Conservation (phyloP, 2,329 filamentous ascomycete genomes). For the Ascochyta lentis region DNA sequence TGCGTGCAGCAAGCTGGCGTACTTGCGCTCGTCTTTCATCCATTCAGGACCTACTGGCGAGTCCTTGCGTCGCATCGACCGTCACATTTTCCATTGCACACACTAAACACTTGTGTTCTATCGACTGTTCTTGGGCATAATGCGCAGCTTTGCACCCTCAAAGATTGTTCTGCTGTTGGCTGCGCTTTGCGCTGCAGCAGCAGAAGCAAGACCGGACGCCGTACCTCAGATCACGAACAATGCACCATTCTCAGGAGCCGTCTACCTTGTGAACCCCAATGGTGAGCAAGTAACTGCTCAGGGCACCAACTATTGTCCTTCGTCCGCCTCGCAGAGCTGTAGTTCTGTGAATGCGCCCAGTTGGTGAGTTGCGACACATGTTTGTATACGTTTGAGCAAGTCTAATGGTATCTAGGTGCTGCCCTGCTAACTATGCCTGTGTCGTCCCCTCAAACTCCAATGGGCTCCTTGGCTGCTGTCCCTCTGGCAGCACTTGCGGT, state of each 20-base stretch:
- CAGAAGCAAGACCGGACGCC: conserved; percentile 37
- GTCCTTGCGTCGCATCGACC: background rate
- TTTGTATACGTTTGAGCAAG: background rate
- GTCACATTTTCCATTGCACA: no score
- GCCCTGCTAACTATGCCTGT: conserved; percentile 45
- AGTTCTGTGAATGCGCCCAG: conserved; percentile 50
- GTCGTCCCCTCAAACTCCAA: conserved; percentile 39
- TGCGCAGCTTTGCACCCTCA: conserved; percentile 5
- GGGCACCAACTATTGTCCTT: conserved; percentile 43
- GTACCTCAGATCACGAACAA: conserved; percentile 44
- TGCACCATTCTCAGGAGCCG: conserved; percentile 49
- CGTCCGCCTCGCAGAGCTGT: conserved; percentile 50
- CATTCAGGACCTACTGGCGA: background rate
- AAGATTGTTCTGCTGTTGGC: background rate
- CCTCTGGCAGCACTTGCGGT: conserved; percentile 42
- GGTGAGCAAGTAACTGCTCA: conserved; percentile 45
- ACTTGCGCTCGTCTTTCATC: background rate
- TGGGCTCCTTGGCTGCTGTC: conserved; percentile 49
- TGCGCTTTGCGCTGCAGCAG: conserved; percentile 27
- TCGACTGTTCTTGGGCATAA: background rate
- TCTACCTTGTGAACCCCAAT: conserved; percentile 47
- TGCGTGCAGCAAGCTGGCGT: background rate
- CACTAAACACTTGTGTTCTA: no score
- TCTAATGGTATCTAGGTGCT: conserved; percentile 40
- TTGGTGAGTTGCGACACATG: conserved; percentile 44